Evolutionary conservation across 2,329 filamentous ascomycete species (phyloP), one percentile per base, ranked within the genome.

Genomic region (Cercospora sp.): DNA sequence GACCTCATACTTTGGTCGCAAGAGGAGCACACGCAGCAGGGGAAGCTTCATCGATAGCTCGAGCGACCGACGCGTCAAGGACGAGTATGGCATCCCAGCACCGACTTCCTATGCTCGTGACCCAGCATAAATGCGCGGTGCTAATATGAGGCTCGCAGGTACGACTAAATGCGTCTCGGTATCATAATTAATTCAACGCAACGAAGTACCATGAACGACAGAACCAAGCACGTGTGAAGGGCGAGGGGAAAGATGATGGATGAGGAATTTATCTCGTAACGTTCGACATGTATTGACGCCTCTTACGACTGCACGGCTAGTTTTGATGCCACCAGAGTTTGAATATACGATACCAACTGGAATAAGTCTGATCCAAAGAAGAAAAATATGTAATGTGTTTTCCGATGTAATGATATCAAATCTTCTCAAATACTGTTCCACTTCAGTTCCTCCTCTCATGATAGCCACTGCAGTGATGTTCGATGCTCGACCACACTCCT

Each of bases 61-160:
- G 67, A 84, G 82, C 72, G 82, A 87, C 71, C 84, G 84, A 64
- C 83, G 88, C 12, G 88, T 91, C 73, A 91, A 91, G 85, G 89
- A 91, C 28, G 88, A 91, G 69, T 92, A 91, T 76, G 83, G 28
- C 85, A 81, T 65, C 59, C 48, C 58, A 60, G 42, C 48, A 31
- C 60, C 61, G 36, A 60, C 55, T 30, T 53, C 48, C 51, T 60
- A 65, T 18, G 45, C 64, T 51, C 64, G 64, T 28, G 57, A 28
- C n/a, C 57, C 64, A 36, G 64, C 53, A 59, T 64, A 57, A 45
- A 53, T 45, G 53, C 33, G 33, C 51, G 62, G 57, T 58, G 62
- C 64, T 65, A 65, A 65, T 42, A n/a, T 45, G n/a, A 20, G 31
- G 28, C 57, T 55, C 42, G 45, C 42, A 65, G 64, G 64, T 65